phyloP scores from a whole-genome alignment of 2,329 filamentous ascomycete genomes.

The Colletotrichum spinosum region DNA sequence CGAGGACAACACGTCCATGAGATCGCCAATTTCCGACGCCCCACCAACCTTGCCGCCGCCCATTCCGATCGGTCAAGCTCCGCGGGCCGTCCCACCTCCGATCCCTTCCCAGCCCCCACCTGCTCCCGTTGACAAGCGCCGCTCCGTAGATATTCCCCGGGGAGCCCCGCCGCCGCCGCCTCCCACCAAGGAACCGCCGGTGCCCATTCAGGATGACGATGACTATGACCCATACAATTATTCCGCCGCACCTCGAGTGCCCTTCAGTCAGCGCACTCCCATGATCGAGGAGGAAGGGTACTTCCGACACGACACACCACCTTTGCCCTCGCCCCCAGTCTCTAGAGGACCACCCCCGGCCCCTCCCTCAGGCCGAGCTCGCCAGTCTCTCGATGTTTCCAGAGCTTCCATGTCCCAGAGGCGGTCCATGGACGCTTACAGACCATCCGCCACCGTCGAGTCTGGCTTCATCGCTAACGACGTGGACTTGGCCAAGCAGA shows the following conservation, averaged over 20 bases:
- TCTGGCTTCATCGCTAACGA: constrained; percentile 90
- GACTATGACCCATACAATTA: constrained; percentile 79
- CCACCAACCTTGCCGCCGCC: constrained; percentile 66
- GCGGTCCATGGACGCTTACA: constrained; percentile 79
- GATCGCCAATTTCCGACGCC: constrained; percentile 62
- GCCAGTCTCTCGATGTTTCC: constrained; percentile 74
- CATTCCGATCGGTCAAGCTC: constrained; percentile 63
- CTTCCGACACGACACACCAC: constrained; percentile 53
- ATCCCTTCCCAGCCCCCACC: constrained; percentile 72
- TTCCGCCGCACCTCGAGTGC: constrained; percentile 46
- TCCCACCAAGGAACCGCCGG: constrained; percentile 57
- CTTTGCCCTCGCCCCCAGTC: constrained; percentile 53
- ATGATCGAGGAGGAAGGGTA: constrained; percentile 60
- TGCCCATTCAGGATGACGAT: constrained; percentile 62
- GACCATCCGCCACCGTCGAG: constrained; percentile 80
- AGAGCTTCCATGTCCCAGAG: constrained; percentile 59
- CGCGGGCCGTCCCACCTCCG: constrained; percentile 72
- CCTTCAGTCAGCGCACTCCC: constrained; percentile 48
- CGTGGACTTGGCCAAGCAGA: constrained; percentile 79
- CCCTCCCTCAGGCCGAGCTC: constrained; percentile 43
- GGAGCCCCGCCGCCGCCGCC: constrained; percentile 75
- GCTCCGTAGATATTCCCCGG: constrained; percentile 78
- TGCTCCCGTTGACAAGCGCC: constrained; percentile 63
- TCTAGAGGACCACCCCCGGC: constrained; percentile 30
- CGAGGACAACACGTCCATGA: constrained; percentile 75